Base-by-base conservation (phyloP, 1,284 basidiomycete genomes). In the Fomitopsis schrenkii region DNA sequence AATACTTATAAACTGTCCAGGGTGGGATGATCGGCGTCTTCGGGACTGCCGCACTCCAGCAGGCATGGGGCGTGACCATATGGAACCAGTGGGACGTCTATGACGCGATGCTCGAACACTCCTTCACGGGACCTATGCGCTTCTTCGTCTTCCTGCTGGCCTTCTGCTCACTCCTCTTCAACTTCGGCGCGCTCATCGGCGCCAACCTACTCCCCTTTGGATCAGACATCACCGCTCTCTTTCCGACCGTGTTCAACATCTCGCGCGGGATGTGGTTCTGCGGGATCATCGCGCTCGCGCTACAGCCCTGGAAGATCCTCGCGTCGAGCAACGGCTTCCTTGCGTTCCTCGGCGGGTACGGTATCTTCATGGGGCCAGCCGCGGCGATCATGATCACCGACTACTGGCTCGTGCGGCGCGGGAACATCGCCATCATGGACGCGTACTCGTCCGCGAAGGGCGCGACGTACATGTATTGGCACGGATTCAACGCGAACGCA, bases 111-210 rank as follows among this genome's bases (percentile, higher is more conserved):
- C 68, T 67, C 48, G 66, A 64, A 33, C 68, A 58, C 42, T 62
- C 62, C 10, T 67, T 58, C 61, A 64, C 62, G 7, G 63, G 63
- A 7, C 58, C 60, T 15, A 63, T 64, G 52, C 66, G 66, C 9
- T 57, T 79, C 2, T 79, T 79, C 35, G 76, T 77, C 50, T 83
- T 83, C 74, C 76, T 83, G 58, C 75, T 75, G 17, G 74, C 75
- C 0, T 74, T 80, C 62, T 72, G 70, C 35, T 79, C 79, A 65
- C 75, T 75, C 5, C 66, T 81, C 9, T 77, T 77, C 45, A 79
- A 78, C 60, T 73, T 80, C 61, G 78, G 78, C 17, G 76, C 76
- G 55, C 79, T 80, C 68, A 76, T 80, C 61, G 78, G 70, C 50
- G 76, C 71, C 42, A 74, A 72, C 64, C 66, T 68, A 26, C 64